Evolutionary conservation across 192 early-diverging fungal genomes (phyloP), one percentile per base, ranked within the genome.

Genomic region (Backusella macrospora): DNA sequence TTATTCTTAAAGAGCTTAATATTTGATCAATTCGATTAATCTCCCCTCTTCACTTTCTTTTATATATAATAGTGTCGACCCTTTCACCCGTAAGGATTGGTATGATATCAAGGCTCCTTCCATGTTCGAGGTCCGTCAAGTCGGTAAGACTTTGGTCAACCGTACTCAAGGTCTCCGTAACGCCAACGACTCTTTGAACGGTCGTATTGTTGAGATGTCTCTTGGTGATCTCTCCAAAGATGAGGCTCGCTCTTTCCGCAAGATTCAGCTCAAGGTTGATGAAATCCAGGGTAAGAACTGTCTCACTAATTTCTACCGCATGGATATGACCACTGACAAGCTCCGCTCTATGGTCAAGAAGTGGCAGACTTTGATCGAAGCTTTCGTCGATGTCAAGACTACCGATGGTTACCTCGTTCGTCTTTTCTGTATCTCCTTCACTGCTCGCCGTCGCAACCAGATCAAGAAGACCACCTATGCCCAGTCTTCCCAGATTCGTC

Each of bases 51-150:
- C 10, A 43, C 10, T 43, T 1, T 16, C 13, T 63, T 65, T 44
- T 42, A 21, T 40, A 66, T 46, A 74, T 83, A 34, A 34, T 34
- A 96, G 93, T 84, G 90, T 98, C 83, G 98, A 99, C 86, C 97
- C 98, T 86, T 99, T 98, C 93, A 94, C 94, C 90, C 94, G 98
- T 77, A 99, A 99, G 90, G 98, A 99, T 85, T 99, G 98, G 98
- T 99, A 98, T 84, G 96, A 98, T 83, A 91, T 99, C 90, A 98
- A 97, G 89, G 98, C 95, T 74, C 98, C 98, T 77, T 91, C 92
- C 73, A 91, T 96, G 84, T 99, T 99, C 81, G 92, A 93, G 76
- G 90, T 90, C 73, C 95, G 97, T 82, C 88, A 95, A 76, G 91
- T 95, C 77, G 98, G 98, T 78, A 99, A 99, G 92, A 99, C 98